Evolutionary conservation across 768 basidiomycete species (phyloP).

Genomic region (Lactarius akahatsu): DNA sequence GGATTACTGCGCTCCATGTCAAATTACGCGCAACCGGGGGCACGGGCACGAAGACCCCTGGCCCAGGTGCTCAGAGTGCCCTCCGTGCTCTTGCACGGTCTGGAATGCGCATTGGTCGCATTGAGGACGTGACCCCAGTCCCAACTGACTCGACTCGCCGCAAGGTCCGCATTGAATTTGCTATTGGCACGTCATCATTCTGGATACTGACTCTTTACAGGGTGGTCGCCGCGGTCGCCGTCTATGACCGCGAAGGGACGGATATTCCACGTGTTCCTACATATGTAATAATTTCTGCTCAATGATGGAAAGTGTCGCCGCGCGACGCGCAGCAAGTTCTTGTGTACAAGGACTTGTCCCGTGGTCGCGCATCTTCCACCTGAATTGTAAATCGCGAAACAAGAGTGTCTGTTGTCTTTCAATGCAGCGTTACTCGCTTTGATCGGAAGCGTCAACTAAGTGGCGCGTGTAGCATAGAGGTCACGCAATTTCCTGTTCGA

Average conservation of each 20-base stretch:
- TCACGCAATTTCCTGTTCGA: not conserved
- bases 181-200: not conserved
- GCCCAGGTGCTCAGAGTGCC: constrained; percentile 97
- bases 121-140: constrained; percentile 97
- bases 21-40: constrained; percentile 98
- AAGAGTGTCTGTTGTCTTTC: not conserved
- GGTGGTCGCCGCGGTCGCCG: constrained; percentile 99
- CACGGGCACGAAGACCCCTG: constrained; percentile 98
- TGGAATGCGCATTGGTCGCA: constrained; percentile 96
- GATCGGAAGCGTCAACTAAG: not conserved
- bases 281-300: constrained; percentile 40
- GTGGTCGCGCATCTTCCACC: constrained; percentile 53
- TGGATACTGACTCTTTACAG: constrained; percentile 41
- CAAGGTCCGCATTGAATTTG: constrained; percentile 60
- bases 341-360: constrained; percentile 59
- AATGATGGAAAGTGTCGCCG: constrained; percentile 69
- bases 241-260: constrained; percentile 50
- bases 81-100: constrained; percentile 97
- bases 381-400: constrained; percentile 7
- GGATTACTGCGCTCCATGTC: constrained; percentile 97
- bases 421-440: not conserved
- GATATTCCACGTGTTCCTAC: constrained; percentile 34
- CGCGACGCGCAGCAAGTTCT: constrained; percentile 81
- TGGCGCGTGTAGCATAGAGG: not conserved
- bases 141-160: constrained; percentile 96